Evolutionary conservation across 2,329 filamentous ascomycete species (phyloP), one percentile per base, ranked within the genome.

Genomic region (Teratosphaeria zuluensis): DNA sequence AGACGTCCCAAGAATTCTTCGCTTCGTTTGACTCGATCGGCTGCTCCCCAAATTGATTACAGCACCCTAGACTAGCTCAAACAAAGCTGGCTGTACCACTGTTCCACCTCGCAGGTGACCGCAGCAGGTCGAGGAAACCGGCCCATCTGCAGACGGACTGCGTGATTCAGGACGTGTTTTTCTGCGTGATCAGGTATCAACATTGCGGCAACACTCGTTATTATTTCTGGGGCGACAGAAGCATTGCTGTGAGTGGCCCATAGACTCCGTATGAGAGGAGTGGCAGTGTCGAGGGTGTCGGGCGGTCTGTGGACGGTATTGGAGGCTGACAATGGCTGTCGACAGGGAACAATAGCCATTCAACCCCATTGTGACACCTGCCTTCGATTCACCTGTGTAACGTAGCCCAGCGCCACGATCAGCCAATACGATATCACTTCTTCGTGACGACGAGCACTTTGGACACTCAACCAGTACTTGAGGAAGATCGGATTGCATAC

Each of bases 321-420:
- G 16, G 21, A 28, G 24, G 48, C 56, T 57, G 48, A 53, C 48
- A 33, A 57, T 48, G 12, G 24, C 19, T 21, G 14, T 12, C n/a
- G 28, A 51, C 38, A 56, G 38, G 55, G 55, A 30, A 52, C 38
- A 52, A 48, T 56, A 52, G 28, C 42, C 55, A 56, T 51, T 51
- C 56, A 30, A 24, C 56, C 12, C 51, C 46, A 16, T 57, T 53
- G 46, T 53, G 42, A 28, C 31, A 53, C 56, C 28, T 42, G 24
- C 52, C 52, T 21, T 51, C 55, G 55, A n/a, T 56, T 56, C 51
- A 33, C 28, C 21, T 12, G 51, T 53, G 24, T 24, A 19, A 53
- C 42, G n/a, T 19, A 8, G 42, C 42, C 51, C 16, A 24, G 51
- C 51, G 31, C 51, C 28, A 53, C 51, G 11, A 21, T 53, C 16